Conservation (phyloP, 345 rosid genomes). For the Arabidopsis suecica region DNA sequence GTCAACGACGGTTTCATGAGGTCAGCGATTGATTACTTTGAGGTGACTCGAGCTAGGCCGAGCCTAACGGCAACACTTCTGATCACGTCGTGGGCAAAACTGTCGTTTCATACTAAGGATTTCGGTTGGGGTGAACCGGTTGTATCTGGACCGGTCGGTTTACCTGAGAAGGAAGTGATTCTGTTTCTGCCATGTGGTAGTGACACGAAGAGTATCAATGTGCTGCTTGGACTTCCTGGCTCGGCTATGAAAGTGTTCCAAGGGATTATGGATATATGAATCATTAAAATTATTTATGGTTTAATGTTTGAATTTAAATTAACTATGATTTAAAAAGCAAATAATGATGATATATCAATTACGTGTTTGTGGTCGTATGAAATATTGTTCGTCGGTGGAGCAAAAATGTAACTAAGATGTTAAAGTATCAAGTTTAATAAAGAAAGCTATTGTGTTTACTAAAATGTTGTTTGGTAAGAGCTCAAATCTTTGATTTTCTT, state of each 20-base stretch:
- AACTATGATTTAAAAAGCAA: background rate
- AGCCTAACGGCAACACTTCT: conserved; percentile 74
- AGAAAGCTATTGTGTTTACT: conserved; percentile 22
- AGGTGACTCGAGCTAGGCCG: conserved; percentile 83
- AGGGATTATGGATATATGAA: conserved; percentile 58
- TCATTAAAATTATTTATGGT: background rate
- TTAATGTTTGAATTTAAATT: conserved; percentile 15
- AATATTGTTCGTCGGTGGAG: conserved; percentile 19
- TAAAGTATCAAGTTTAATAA: conserved; percentile 13
- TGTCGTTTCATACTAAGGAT: conserved; percentile 78
- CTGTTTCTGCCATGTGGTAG: conserved; percentile 72
- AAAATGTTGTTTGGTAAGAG: background rate
- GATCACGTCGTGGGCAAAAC: conserved; percentile 84
- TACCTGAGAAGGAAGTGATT: conserved; percentile 88
- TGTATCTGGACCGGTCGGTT: conserved; percentile 76
- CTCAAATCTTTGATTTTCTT: background rate
- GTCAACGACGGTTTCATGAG: conserved; percentile 77
- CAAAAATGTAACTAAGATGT: conserved; percentile 32
- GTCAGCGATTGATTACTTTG: conserved; percentile 88
- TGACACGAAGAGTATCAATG: conserved; percentile 67
- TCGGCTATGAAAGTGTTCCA: conserved; percentile 80
- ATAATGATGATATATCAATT: conserved; percentile 19
- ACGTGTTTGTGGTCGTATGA: conserved; percentile 23
- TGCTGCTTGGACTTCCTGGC: conserved; percentile 77
- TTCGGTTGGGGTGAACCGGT: conserved; percentile 92